These are phyloP conservation scores for Domatiomyces catenatus DNA, from an alignment of 2,329 filamentous ascomycete genomes.

Conservation along the genomic window DNA sequence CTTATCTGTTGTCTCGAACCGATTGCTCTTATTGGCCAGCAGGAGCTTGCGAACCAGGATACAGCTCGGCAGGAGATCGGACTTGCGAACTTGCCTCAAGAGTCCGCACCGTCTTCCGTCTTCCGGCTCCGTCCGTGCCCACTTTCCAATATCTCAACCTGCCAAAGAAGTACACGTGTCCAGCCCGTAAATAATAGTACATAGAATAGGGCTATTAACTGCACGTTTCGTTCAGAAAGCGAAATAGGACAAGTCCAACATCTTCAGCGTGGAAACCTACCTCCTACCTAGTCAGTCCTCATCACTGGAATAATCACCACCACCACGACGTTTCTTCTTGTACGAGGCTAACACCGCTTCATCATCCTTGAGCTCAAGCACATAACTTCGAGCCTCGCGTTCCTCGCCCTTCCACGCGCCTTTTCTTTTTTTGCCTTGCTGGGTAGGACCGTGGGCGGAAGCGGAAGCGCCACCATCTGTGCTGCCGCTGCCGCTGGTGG, in stretches of 20 bases:
- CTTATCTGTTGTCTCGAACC: too few relatives aligned
- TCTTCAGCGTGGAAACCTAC: too few relatives aligned
- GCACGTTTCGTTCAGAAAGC: too few relatives aligned
- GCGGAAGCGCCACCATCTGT: background rate
- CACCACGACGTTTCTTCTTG: background rate
- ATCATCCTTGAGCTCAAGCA: constrained; percentile 27
- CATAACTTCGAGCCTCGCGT: constrained; percentile 31
- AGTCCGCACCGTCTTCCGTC: background rate
- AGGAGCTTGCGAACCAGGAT: too few relatives aligned
- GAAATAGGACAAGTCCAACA: too few relatives aligned
- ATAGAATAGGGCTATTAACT: too few relatives aligned
- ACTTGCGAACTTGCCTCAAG: too few relatives aligned
- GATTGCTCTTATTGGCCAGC: too few relatives aligned
- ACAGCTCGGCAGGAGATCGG: too few relatives aligned
- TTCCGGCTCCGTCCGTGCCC: background rate
- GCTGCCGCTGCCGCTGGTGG: constrained; percentile 12
- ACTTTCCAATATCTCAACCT: background rate
- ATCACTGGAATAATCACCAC: background rate
- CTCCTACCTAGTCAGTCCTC: background rate
- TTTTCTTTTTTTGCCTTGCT: constrained; percentile 15
- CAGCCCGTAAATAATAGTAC: too few relatives aligned
- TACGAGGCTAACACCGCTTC: background rate
- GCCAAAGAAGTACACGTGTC: too few relatives aligned
- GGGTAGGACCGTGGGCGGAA: background rate
- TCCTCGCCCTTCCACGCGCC: constrained; percentile 35